Base-by-base conservation (phyloP, 306 rosid species). In the Cicer chorassanicum region DNA sequence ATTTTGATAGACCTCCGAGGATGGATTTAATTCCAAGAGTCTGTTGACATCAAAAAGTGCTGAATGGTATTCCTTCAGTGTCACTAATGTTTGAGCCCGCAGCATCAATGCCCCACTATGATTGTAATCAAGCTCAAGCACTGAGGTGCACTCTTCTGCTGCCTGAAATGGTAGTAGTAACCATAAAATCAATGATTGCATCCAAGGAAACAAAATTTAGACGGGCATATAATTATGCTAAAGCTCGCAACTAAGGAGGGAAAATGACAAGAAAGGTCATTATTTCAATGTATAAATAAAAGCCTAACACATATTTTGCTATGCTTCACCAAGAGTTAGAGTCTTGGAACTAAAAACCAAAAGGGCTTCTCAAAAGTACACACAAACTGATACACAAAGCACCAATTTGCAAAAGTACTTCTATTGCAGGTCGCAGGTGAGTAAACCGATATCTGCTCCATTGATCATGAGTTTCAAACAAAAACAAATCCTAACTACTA, bases 21-120 rank as follows among this genome's bases (percentile, higher is more conserved):
- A 82, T n/a, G 98, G 97, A 74, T 93, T 88, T 79, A 93, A 66
- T 80, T 89, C 97, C 21, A 93, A 83, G 54, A 93, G 96, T 74
- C 97, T 84, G 77, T 82, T 88, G 73, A 91, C 97, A 82, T 93
- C 98, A 85, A 93, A 93, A 62, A 93, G 91, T 56, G 98, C 97
- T 10, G 97, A 87, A 61, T 89, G 91, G 73, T 91, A 93, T 72
- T 93, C 98, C 83, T 85, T 86, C 71, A 93, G 80, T 13, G 97
- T 91, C 74, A 89, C 98, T 36, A 90, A 80, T 21, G 97, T 90
- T 80, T 92, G 97, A 11, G 97, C 96, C 40, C 97, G 83, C 72
- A 92, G 68, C 97, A 92, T 90, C 82, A 92, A 66, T 0, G 97
- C 97, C 75, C 97, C 97, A 4, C 93, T 90, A 81, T 92, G 97